phyloP scores from a whole-genome alignment of 345 rosid genomes.

The Rubroshorea leprosula region DNA sequence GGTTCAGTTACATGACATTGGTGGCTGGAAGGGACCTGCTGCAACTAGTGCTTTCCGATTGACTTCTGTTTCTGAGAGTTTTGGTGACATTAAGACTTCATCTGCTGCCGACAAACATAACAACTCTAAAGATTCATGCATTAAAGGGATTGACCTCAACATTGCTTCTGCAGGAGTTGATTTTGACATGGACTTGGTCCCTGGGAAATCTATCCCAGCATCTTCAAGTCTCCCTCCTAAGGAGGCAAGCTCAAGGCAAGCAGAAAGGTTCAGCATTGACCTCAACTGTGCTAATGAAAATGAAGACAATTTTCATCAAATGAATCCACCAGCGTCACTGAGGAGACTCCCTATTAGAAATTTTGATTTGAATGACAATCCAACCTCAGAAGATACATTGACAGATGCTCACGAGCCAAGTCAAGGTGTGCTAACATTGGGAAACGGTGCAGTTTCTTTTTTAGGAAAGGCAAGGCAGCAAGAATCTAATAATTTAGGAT shows the following conservation, averaged over 20 bases:
- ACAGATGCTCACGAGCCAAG: constrained; percentile 1
- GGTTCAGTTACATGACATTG: not conserved
- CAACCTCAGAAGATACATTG: constrained; percentile 3
- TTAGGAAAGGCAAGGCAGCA: constrained; percentile 1
- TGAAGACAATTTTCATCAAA: constrained; percentile 10
- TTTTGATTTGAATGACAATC: constrained; percentile 22
- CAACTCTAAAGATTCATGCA: constrained; percentile 5
- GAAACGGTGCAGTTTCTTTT: constrained; percentile 6
- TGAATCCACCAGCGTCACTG: constrained; percentile 8
- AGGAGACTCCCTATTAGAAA: not conserved
- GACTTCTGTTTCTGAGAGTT: constrained; percentile 8
- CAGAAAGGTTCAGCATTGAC: constrained; percentile 14
- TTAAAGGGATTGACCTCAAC: constrained; percentile 19
- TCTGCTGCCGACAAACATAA: not conserved
- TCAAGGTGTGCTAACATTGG: not conserved
- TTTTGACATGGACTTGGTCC: constrained; percentile 7
- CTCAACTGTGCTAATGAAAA: constrained; percentile 16
- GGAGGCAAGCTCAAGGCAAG: not conserved
- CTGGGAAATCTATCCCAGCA: constrained; percentile 1
- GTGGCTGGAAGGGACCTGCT: constrained; percentile 25
- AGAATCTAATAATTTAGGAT: not conserved
- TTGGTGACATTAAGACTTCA: constrained; percentile 1
- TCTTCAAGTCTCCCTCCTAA: constrained; percentile 8
- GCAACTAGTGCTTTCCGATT: constrained; percentile 23
- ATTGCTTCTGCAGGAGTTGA: constrained; percentile 19